A percentile compares a stretch with the other conserved stretches of the same genome.
Conservation (phyloP, 352 stramenopile species). For the Hyaloperonospora arabidopsidis region DNA sequence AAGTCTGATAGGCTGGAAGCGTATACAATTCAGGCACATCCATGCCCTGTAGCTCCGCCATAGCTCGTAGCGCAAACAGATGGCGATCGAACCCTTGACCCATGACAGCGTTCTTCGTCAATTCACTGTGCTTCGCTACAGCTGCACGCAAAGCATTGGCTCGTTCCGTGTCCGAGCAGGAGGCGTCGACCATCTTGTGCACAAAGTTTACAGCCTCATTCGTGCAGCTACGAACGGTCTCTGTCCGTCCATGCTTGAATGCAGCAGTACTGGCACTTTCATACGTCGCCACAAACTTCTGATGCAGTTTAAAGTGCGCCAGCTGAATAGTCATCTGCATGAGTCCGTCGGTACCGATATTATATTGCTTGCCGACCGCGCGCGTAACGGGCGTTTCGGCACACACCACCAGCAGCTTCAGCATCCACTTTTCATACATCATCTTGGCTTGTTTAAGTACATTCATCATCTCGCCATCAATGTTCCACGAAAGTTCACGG, state of each 20-base stretch:
- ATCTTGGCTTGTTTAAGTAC: conserved; percentile 61
- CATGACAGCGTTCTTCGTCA: conserved; percentile 88
- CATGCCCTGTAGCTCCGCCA: conserved; percentile 53
- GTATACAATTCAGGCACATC: conserved; percentile 71
- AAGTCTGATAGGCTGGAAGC: conserved; percentile 62
- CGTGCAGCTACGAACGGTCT: conserved; percentile 86
- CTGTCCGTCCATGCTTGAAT: conserved; percentile 88
- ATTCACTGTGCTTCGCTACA: conserved; percentile 82
- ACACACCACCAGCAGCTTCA: conserved; percentile 55
- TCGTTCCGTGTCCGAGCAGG: conserved; percentile 50
- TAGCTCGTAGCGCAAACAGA: conserved; percentile 70
- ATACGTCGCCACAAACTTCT: conserved; percentile 82
- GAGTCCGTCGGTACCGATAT: conserved; percentile 82
- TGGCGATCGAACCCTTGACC: conserved; percentile 86
- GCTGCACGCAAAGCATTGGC: conserved; percentile 51
- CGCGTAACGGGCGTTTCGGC: conserved; percentile 69
- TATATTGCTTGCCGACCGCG: conserved; percentile 51
- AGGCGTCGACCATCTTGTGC: conserved; percentile 53
- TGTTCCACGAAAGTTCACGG: conserved; percentile 53
- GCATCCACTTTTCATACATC: conserved; percentile 61
- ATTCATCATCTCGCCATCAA: conserved; percentile 46
- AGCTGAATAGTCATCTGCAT: conserved; percentile 90
- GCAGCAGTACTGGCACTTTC: conserved; percentile 83
- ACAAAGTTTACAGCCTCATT: conserved; percentile 79
- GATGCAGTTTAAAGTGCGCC: conserved; percentile 77